Evolutionary conservation across 2,329 filamentous ascomycete species (phyloP), one percentile per base, ranked within the genome.

Genomic region (Ophiostoma populinum): DNA sequence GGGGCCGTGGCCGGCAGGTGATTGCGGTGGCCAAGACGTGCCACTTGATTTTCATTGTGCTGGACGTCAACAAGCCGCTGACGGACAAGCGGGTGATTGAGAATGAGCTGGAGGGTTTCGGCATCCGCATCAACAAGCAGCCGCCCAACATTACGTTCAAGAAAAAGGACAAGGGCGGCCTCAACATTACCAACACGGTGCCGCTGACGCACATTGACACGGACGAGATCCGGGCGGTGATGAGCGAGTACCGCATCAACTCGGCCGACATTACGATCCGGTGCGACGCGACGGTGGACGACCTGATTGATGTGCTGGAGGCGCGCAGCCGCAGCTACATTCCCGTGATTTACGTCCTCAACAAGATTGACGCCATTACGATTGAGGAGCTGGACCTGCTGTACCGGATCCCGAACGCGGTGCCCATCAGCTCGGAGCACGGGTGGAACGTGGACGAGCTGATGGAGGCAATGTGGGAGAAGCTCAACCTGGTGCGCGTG

Each of bases 21-120:
- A 98, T 98, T 62, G 90, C 90, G 7, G 90, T 98, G 32, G 87
- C 90, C 40, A 98, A 98, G 65, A 95, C 90, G 13, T 98, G 90
- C 61, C 81, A 98, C 66, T 61, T 98, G 48, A 98, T 98, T 49
- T 95, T 95, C 59, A 98, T 98, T 52, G 83, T 98, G 32, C 67
- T 98, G 37, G 90, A 98, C 52, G 90, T 98, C 51, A 95, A 95
- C 62, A 98, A 98, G 60, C 90, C 90, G 17, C 63, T 98, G 47
- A 92, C 87, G 12, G 90, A 98, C 59, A 98, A 98, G 65, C 74
- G 82, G 41, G 68, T 98, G 43, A 98, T 98, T 51, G 90, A 98
- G 59, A 68, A 73, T 34, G 90, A 98, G 61, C 59, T 98, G 53
- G 90, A 98, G 55, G 90, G 90, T 7, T 98, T 98, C 49, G 90